phyloP scores from a whole-genome alignment of 495 filamentous ascomycete species.

The Aspergillus avenaceus region DNA sequence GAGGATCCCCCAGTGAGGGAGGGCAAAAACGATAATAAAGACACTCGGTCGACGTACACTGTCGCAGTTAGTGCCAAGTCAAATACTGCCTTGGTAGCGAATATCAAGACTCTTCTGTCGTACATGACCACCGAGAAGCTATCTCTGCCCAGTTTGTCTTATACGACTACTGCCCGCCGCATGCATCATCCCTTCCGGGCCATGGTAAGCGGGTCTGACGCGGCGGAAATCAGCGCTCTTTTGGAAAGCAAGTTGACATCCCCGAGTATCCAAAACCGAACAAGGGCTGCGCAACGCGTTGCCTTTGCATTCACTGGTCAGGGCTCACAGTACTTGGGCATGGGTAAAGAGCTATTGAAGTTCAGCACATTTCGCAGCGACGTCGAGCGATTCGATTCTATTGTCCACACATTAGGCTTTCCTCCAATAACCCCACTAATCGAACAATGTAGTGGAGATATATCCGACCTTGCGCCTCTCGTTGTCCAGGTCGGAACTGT shows the following conservation, averaged over 20 bases:
- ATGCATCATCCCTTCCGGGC: conserved; percentile 71
- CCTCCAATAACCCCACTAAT: conserved; percentile 63
- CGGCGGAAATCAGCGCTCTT: not conserved
- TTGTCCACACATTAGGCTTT: conserved; percentile 70
- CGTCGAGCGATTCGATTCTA: conserved; percentile 38
- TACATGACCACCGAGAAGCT: not conserved
- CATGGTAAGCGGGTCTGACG: conserved; percentile 46
- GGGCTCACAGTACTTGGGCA: conserved; percentile 53
- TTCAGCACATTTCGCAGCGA: conserved; percentile 20
- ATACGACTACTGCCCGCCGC: conserved; percentile 76
- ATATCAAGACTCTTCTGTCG: not conserved
- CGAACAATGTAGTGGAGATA: conserved; percentile 26
- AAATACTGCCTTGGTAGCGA: not conserved
- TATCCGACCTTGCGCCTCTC: conserved; percentile 60
- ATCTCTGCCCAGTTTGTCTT: conserved; percentile 50
- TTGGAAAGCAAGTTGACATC: not conserved
- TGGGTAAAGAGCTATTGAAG: conserved; percentile 25
- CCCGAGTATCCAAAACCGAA: not conserved
- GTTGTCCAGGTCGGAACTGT: conserved; percentile 73
- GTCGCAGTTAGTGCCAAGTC: conserved; percentile 34
- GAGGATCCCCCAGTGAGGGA: conserved; percentile 43
- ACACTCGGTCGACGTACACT: conserved; percentile 47
- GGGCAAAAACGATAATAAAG: conserved; percentile 35
- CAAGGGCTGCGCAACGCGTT: conserved; percentile 18
- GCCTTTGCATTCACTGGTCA: conserved; percentile 68